Evolutionary conservation across 169 alveolate genomes (phyloP).

Genomic region (Plasmodium sp.): DNA sequence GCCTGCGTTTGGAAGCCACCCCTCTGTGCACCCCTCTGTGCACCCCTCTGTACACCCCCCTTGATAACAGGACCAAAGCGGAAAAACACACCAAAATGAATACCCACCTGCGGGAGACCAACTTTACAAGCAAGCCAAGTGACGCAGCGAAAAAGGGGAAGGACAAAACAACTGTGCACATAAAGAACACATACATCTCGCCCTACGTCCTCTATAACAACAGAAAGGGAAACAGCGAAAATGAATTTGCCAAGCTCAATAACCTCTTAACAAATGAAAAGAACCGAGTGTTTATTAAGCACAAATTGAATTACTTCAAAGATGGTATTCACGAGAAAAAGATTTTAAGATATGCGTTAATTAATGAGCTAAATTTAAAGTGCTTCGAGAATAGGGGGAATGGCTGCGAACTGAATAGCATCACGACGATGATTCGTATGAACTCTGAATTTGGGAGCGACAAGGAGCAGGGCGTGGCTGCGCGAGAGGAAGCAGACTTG

Average conservation of each 20-base stretch:
- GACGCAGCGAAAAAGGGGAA: not conserved
- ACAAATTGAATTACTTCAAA: not conserved
- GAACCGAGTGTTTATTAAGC: slow-evolving; percentile 7
- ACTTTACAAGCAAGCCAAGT: not conserved
- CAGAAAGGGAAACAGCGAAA: slow-evolving; percentile 16
- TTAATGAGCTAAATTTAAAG: slow-evolving; percentile 13
- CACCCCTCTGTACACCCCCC: not conserved
- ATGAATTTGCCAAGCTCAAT: slow-evolving; percentile 13
- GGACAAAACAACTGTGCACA: slow-evolving; percentile 32
- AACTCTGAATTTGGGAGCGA: slow-evolving; percentile 30
- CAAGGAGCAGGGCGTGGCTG: slow-evolving; percentile 44
- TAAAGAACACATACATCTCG: slow-evolving; percentile 67
- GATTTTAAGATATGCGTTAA: slow-evolving; percentile 19
- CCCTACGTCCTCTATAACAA: slow-evolving; percentile 56
- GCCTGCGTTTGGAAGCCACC: not conserved
- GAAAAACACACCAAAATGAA: not conserved
- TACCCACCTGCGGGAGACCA: not conserved
- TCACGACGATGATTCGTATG: slow-evolving; percentile 36
- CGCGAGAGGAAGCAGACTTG: slow-evolving; percentile 22
- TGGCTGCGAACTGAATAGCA: slow-evolving; percentile 37
- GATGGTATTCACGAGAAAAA: slow-evolving; percentile 25
- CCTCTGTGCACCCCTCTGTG: not conserved
- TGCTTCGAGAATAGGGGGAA: slow-evolving; percentile 20
- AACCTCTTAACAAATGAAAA: slow-evolving; percentile 23
- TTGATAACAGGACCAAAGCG: not conserved